These are phyloP conservation scores for Triangularia verruculosa DNA, from an alignment of 2,329 filamentous ascomycete species.

Conservation along the genomic window DNA sequence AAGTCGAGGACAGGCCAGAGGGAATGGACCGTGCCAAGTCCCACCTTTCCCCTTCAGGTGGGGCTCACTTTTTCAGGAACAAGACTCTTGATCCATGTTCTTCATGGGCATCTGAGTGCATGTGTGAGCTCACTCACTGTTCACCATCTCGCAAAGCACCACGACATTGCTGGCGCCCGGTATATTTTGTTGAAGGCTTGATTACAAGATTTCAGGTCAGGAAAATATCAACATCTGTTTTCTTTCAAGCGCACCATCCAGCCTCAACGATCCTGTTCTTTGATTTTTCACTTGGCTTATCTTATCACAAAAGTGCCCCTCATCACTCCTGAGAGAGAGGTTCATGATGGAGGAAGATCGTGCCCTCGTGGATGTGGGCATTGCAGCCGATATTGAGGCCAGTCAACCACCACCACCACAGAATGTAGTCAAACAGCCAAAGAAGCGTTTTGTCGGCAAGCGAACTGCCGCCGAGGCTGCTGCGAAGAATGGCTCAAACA, in stretches of 20 bases:
- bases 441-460: slow-evolving; percentile 87
- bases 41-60: neutral
- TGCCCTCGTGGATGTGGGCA: slow-evolving; percentile 65
- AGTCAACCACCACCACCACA: slow-evolving; percentile 28
- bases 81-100: neutral
- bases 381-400: slow-evolving; percentile 62
- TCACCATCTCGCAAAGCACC: neutral
- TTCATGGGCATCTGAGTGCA: neutral
- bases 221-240: neutral
- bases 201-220: neutral
- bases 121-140: neutral
- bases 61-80: neutral
- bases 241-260: neutral
- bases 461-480: slow-evolving; percentile 66
- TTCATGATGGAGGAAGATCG: slow-evolving; percentile 71
- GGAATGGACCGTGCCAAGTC: neutral
- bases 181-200: neutral
- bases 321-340: neutral
- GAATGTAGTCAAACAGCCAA: slow-evolving; percentile 65
- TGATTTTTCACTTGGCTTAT: neutral
- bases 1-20: neutral
- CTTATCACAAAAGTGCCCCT: neutral
- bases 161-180: neutral
- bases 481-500: slow-evolving; percentile 40
- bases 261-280: neutral